Percentiles rank a stretch among this genome's conserved stretches.
These are phyloP conservation scores for Oryza meridionalis DNA, from an alignment of 176 grass and related monocot species.

Conservation along the genomic window DNA sequence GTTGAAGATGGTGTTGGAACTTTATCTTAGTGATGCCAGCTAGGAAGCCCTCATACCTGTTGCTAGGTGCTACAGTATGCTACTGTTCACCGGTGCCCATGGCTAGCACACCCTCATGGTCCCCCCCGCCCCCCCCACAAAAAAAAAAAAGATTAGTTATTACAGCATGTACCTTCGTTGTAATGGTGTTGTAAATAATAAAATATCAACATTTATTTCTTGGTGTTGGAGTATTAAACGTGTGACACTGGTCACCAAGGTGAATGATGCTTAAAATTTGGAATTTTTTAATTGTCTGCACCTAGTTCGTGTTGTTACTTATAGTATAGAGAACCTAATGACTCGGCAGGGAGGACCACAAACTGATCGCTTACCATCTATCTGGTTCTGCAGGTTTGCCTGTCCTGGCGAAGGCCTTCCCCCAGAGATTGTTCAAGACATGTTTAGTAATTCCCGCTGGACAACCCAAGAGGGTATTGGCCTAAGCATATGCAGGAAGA, in stretches of 20 bases:
- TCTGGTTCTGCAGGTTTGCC: slow-evolving; percentile 63
- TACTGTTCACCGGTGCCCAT: not conserved
- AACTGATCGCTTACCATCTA: slow-evolving; percentile 1
- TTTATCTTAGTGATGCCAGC: not conserved
- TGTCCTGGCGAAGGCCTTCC: slow-evolving; percentile 94
- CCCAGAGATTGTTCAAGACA: slow-evolving; percentile 85
- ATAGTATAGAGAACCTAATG: not conserved
- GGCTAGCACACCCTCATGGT: not conserved
- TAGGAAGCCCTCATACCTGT: not conserved
- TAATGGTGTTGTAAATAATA: slow-evolving; percentile 1
- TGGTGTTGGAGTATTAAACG: not conserved
- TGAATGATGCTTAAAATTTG: not conserved
- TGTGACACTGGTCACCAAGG: not conserved
- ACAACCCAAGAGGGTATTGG: slow-evolving; percentile 80
- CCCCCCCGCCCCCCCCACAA: too few species aligned
- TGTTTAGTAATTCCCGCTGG: slow-evolving; percentile 91
- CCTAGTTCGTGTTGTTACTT: not conserved
- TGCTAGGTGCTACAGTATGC: not conserved
- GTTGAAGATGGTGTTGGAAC: not conserved
- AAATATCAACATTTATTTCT: not conserved
- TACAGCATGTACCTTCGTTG: slow-evolving; percentile 16
- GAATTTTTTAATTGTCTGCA: not conserved
- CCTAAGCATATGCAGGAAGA: slow-evolving; percentile 76
- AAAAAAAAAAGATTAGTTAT: not conserved
- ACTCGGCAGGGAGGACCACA: not conserved